Conservation (phyloP, 2,329 filamentous ascomycete species). For the Clathrospora elynae region DNA sequence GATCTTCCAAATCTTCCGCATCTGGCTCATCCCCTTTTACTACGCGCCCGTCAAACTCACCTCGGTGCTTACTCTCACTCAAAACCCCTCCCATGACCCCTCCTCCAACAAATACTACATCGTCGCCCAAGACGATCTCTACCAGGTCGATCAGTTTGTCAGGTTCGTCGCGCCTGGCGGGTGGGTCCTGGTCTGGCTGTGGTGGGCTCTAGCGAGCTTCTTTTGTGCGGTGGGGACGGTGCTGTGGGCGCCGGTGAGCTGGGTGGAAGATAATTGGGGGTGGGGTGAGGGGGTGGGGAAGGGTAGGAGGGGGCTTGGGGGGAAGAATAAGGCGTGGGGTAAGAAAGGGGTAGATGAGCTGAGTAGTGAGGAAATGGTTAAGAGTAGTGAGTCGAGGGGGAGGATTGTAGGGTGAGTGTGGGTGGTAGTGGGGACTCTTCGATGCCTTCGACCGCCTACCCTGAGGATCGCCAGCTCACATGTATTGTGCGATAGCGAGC, state of each 20-base stretch:
- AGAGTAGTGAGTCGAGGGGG: conserved; percentile 16
- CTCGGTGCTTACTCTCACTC: conserved; percentile 66
- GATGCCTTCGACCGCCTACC: too few species aligned
- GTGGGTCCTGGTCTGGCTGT: conserved; percentile 62
- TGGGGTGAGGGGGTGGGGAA: conserved; percentile 19
- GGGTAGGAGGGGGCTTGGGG: conserved; percentile 11
- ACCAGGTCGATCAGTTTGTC: conserved; percentile 76
- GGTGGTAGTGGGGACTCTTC: too few species aligned
- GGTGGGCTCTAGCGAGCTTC: too few species aligned
- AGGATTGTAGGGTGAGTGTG: conserved; percentile 20
- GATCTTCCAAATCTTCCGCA: conserved; percentile 74
- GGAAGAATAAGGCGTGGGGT: conserved; percentile 10
- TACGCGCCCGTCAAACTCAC: conserved; percentile 69
- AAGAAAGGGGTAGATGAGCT: conserved; percentile 17
- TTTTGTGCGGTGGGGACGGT: conserved; percentile 65
- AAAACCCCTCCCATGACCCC: neutral
- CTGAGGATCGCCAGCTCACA: too few species aligned
- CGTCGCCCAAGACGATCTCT: conserved; percentile 76
- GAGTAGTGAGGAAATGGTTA: conserved; percentile 15
- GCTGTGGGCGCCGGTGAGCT: conserved; percentile 64
- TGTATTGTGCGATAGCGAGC: too few species aligned
- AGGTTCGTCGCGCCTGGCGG: conserved; percentile 69
- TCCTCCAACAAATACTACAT: conserved; percentile 67
- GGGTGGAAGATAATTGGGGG: conserved; percentile 25
- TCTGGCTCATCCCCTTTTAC: conserved; percentile 80